These are phyloP conservation scores for Meredithiella fracta DNA, from an alignment of 2,329 filamentous ascomycete species.

Conservation along the genomic window DNA sequence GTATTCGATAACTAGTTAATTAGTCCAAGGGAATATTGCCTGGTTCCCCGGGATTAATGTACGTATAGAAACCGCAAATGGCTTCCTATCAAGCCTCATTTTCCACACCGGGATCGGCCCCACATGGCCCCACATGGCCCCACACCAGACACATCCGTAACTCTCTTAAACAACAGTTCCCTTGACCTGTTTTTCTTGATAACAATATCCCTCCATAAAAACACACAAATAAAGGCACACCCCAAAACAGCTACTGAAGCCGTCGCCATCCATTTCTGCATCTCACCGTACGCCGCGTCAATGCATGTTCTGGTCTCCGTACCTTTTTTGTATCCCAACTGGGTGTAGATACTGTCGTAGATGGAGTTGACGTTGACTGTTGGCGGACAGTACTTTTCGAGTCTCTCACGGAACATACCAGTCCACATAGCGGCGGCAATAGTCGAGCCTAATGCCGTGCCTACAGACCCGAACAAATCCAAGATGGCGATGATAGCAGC, in stretches of 20 bases:
- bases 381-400: neutral
- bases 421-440: neutral
- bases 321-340: neutral
- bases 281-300: neutral
- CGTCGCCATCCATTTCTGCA: neutral
- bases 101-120: neutral
- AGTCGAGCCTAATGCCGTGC: neutral
- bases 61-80: too few species aligned
- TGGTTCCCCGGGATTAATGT: too few species aligned
- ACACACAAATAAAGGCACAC: neutral
- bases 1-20: too few species aligned
- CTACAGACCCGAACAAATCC: neutral
- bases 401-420: neutral
- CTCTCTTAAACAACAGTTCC: neutral
- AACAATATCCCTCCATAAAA: slow-evolving; percentile 1
- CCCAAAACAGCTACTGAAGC: neutral
- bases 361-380: neutral
- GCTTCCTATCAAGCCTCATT: too few species aligned
- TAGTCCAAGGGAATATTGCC: too few species aligned
- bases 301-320: neutral
- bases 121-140: neutral
- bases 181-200: neutral
- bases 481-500: neutral
- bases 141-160: neutral
- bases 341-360: neutral